Percentiles rank a stretch among this genome's conserved stretches.
Conservation (phyloP, 257 asterid genomes). For the Petunia axillaris region DNA sequence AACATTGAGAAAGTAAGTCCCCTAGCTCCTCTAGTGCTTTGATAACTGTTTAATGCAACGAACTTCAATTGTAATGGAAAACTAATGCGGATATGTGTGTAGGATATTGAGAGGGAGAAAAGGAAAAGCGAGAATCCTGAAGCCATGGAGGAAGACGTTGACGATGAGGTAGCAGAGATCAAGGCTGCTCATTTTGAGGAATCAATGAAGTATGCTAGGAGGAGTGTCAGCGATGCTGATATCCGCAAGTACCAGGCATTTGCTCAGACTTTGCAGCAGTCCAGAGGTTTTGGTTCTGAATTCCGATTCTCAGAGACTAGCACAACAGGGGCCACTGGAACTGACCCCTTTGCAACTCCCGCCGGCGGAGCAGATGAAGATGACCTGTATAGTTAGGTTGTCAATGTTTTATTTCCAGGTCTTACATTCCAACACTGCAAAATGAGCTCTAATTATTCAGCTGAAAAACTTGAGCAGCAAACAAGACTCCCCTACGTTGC, state of each 20-base stretch:
- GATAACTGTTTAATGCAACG: neutral
- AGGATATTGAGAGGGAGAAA: slow-evolving; percentile 72
- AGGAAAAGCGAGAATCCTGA: slow-evolving; percentile 53
- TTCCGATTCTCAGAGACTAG: slow-evolving; percentile 49
- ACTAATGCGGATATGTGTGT: neutral
- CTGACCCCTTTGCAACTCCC: slow-evolving; percentile 50
- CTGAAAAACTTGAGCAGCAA: slow-evolving; percentile 16
- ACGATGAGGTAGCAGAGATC: slow-evolving; percentile 60
- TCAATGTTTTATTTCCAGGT: neutral
- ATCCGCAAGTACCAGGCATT: slow-evolving; percentile 63
- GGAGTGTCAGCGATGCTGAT: slow-evolving; percentile 60
- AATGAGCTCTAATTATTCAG: slow-evolving; percentile 28
- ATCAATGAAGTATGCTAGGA: slow-evolving; percentile 63
- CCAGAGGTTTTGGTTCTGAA: slow-evolving; percentile 63
- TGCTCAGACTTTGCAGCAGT: slow-evolving; percentile 67
- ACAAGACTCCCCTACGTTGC: neutral
- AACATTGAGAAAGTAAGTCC: slow-evolving; percentile 75
- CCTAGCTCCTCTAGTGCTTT: neutral
- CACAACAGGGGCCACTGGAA: slow-evolving; percentile 29
- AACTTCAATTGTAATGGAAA: neutral
- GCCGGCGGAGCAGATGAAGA: slow-evolving; percentile 47
- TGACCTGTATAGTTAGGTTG: slow-evolving; percentile 45
- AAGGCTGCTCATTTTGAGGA: slow-evolving; percentile 63
- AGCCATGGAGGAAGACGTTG: slow-evolving; percentile 71
- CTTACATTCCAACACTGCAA: slow-evolving; percentile 20